A percentile compares a stretch with the other conserved stretches of the same genome.
phyloP scores from a whole-genome alignment of 2,329 filamentous ascomycete species.

The Aureobasidium sp. region DNA sequence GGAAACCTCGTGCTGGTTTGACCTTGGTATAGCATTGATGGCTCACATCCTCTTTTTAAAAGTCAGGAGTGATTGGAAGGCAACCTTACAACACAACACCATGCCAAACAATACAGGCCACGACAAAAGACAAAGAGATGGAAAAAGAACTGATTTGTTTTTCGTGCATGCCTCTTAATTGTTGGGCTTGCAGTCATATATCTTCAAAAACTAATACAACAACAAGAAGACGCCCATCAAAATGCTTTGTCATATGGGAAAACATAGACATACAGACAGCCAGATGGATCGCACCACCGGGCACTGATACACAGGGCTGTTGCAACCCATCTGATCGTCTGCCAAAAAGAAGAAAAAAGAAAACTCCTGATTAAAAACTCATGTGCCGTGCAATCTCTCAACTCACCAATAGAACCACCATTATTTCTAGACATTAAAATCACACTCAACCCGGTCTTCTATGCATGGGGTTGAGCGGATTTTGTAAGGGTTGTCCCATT shows the following conservation, averaged over 20 bases:
- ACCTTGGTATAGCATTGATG: too few relatives aligned
- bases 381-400: neutral
- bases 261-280: neutral
- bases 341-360: neutral
- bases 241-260: neutral
- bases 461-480: conserved; percentile 42
- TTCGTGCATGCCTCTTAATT: neutral
- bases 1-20: too few relatives aligned
- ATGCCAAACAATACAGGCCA: neutral
- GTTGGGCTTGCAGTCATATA: neutral
- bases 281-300: neutral
- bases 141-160: neutral
- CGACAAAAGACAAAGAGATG: neutral
- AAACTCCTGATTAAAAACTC: neutral
- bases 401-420: neutral
- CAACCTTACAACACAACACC: neutral
- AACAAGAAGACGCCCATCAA: neutral
- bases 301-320: neutral
- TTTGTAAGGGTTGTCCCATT: conserved; percentile 31
- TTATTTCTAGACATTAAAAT: neutral
- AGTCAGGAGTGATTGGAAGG: too few relatives aligned
- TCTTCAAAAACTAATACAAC: neutral
- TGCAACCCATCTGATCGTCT: neutral
- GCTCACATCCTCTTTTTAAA: too few relatives aligned
- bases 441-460: conserved; percentile 31